Percentiles rank a stretch among this genome's conserved stretches.
These are phyloP conservation scores for Iberis pinnata DNA, from an alignment of 345 rosid species.

Conservation along the genomic window DNA sequence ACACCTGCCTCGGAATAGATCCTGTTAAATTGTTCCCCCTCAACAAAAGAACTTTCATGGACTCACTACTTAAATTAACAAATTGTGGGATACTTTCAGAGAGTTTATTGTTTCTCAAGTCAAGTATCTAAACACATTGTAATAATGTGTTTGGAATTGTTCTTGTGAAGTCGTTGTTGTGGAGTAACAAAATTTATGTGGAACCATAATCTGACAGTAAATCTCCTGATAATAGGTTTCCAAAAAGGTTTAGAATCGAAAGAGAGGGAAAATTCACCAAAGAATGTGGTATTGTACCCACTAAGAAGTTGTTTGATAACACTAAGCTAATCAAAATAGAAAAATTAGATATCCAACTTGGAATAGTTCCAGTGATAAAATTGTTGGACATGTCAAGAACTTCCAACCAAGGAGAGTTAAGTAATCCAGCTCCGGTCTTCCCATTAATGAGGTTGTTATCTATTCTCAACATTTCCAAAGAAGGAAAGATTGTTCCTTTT, in stretches of 20 bases:
- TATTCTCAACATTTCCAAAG: background rate
- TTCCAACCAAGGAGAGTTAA: background rate
- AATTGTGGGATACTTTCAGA: background rate
- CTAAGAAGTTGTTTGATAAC: conserved; percentile 7
- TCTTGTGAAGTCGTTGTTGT: no score
- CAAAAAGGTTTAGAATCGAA: background rate
- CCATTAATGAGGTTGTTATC: conserved; percentile 12
- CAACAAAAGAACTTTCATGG: background rate
- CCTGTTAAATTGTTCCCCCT: background rate
- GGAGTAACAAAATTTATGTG: no score
- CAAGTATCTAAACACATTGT: background rate
- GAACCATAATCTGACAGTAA: background rate
- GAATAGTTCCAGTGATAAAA: background rate
- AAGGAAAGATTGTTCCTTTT: background rate
- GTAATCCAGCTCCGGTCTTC: conserved; percentile 15
- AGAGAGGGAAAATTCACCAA: background rate
- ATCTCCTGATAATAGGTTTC: background rate
- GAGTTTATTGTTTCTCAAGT: background rate
- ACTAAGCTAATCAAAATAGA: background rate
- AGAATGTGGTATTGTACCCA: background rate
- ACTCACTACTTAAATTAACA: background rate
- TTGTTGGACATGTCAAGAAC: conserved; percentile 5
- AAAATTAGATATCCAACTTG: conserved; percentile 5
- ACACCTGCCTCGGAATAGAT: background rate
- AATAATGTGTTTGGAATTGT: background rate